A percentile compares a stretch with the other conserved stretches of the same genome.
These are phyloP conservation scores for Monosporozyma solicola DNA, from an alignment of 805 yeast genomes.

Conservation along the genomic window DNA sequence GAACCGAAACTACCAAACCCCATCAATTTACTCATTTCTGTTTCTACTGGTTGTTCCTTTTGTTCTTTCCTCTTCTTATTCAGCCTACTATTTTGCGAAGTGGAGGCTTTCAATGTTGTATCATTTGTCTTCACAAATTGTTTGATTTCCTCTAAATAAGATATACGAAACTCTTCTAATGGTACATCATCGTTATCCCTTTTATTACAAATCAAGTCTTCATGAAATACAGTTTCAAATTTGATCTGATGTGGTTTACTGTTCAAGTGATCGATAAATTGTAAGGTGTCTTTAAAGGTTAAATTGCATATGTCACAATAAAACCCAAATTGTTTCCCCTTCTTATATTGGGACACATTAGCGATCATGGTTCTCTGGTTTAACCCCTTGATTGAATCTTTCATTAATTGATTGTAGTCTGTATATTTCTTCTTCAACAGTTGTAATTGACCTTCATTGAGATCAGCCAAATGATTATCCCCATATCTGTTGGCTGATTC, in stretches of 20 bases:
- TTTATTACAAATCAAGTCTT: constrained; percentile 23
- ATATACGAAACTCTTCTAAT: constrained; percentile 38
- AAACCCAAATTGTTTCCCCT: constrained; percentile 70
- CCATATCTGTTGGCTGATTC: constrained; percentile 11
- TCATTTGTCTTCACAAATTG: constrained; percentile 27
- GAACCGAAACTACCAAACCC: constrained; percentile 52
- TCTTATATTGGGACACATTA: constrained; percentile 26
- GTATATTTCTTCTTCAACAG: constrained; percentile 17
- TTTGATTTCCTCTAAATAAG: constrained; percentile 31
- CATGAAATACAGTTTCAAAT: constrained; percentile 29
- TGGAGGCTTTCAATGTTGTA: constrained; percentile 30
- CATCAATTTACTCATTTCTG: constrained; percentile 37
- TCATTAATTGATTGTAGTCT: constrained; percentile 15
- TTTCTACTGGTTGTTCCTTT: constrained; percentile 2
- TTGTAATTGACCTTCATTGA: constrained; percentile 5
- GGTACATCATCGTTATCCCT: constrained; percentile 37
- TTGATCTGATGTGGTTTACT: constrained; percentile 54
- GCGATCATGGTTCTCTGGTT: constrained; percentile 30
- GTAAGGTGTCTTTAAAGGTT: constrained; percentile 74
- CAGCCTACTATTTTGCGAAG: constrained; percentile 29
- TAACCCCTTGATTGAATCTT: constrained; percentile 22
- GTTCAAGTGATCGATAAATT: constrained; percentile 76
- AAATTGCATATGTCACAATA: constrained; percentile 72
- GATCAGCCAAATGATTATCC: neutral
- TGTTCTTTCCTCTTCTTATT: neutral